Base-by-base conservation (phyloP, 2,329 filamentous ascomycete genomes). In the Purpureocillium takamizusanense region DNA sequence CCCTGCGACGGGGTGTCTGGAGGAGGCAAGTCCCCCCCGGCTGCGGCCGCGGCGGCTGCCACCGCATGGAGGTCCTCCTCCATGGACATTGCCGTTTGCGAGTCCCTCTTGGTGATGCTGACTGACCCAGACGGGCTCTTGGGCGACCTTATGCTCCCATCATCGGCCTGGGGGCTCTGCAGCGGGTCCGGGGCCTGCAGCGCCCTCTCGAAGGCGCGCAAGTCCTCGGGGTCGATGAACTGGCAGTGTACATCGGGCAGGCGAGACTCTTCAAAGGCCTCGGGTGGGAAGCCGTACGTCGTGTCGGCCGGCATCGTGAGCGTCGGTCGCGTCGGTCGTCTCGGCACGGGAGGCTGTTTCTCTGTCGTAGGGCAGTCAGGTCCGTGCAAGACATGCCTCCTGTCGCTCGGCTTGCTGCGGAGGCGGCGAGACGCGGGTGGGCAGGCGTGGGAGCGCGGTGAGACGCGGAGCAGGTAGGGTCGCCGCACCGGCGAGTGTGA, bases 191-290 rank as follows among this genome's bases (percentile, higher is more conserved):
- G 87, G 2, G 85, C 86, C n/a, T 78, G 75, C 8, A 95, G 74
- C 7, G 90, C 90, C 42, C 76, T 77, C 43, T 83, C 81, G 59
- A 97, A 97, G 39, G 83, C 81, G 29, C 75, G 69, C 25, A 95
- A 68, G 54, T 94, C 83, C 42, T 77, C 77, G 31, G 80, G 69
- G 33, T 74, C 63, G 49, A 94, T 69, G 56, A 95, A 95, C 40
- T 92, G 79, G 52, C 74, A 72, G 57, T 89, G 75, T 59, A 72
- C 78, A 60, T 95, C 88, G n/a, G 88, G 89, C 15, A 95, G 72
- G 29, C 65, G 67, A 13, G 71, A 70, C 43, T 74, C 68, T 59
- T 92, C 83, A 63, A 83, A 88, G 33, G 74, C 76, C 46, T 81
- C 70, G 31, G 67, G 55, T 5, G 72, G 67, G 53, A 79, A 81